These are phyloP conservation scores for Mycena belliarum DNA, from an alignment of 768 basidiomycete genomes.

Conservation along the genomic window DNA sequence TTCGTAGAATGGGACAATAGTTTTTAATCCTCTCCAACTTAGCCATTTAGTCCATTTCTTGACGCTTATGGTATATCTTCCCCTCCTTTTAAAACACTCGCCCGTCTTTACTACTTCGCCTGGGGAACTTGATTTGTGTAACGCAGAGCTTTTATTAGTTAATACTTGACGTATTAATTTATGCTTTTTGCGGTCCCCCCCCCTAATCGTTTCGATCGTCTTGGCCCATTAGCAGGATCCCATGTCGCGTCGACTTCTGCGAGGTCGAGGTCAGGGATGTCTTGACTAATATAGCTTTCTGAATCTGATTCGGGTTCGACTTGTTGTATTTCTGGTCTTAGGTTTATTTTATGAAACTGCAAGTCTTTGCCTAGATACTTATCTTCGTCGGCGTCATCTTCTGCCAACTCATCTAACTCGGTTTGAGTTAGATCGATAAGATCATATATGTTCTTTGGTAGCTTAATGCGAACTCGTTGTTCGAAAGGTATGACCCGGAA, in stretches of 20 bases:
- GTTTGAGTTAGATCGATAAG: neutral
- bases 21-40: too few relatives aligned
- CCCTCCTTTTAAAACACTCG: too few relatives aligned
- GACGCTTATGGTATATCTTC: too few relatives aligned
- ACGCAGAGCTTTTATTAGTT: too few relatives aligned
- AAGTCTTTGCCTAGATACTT: neutral
- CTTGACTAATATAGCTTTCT: neutral
- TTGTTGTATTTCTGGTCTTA: neutral
- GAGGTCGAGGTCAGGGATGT: neutral
- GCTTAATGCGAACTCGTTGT: neutral
- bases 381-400: neutral
- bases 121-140: too few relatives aligned
- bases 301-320: neutral
- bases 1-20: too few relatives aligned
- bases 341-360: neutral
- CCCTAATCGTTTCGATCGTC: neutral
- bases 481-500: slow-evolving; percentile 24
- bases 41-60: too few relatives aligned
- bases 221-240: neutral
- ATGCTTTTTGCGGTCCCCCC: too few relatives aligned
- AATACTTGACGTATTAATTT: too few relatives aligned
- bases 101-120: too few relatives aligned
- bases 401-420: neutral
- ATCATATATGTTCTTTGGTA: neutral
- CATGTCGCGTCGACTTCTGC: neutral